Conservation (phyloP, 2,329 filamentous ascomycete species). For the Zalaria sp. region DNA sequence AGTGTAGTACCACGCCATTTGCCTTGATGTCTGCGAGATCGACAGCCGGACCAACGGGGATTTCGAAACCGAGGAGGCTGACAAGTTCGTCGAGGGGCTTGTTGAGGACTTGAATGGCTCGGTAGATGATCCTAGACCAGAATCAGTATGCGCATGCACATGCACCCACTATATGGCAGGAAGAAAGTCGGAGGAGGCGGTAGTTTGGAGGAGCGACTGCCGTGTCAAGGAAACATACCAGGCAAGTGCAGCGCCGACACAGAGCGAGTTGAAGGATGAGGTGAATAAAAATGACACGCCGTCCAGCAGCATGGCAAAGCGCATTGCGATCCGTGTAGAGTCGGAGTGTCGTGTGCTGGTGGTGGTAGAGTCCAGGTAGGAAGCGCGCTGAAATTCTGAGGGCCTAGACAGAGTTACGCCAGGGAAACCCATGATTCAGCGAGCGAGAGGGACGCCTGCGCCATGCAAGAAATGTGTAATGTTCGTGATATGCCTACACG, state of each 20-base stretch:
- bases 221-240: conserved; percentile 2
- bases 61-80: conserved; percentile 81
- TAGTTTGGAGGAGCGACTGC: background rate
- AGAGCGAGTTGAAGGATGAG: conserved; percentile 6
- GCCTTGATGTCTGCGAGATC: conserved; percentile 80
- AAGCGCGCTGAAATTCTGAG: background rate
- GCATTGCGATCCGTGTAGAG: background rate
- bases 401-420: background rate
- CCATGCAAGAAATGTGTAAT: too few relatives aligned
- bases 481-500: too few relatives aligned
- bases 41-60: conserved; percentile 77
- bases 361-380: too few relatives aligned
- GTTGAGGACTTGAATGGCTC: conserved; percentile 76
- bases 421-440: conserved; percentile 2
- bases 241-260: conserved; percentile 5
- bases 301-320: conserved; percentile 6
- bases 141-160: conserved; percentile 1
- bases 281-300: conserved; percentile 4
- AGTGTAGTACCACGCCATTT: conserved; percentile 79
- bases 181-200: background rate
- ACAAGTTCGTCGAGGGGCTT: conserved; percentile 87
- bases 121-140: conserved; percentile 52
- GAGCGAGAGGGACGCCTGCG: background rate
- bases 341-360: background rate
- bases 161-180: background rate